Base-by-base conservation (phyloP, 306 rosid species). In the Vigna unguiculata region DNA sequence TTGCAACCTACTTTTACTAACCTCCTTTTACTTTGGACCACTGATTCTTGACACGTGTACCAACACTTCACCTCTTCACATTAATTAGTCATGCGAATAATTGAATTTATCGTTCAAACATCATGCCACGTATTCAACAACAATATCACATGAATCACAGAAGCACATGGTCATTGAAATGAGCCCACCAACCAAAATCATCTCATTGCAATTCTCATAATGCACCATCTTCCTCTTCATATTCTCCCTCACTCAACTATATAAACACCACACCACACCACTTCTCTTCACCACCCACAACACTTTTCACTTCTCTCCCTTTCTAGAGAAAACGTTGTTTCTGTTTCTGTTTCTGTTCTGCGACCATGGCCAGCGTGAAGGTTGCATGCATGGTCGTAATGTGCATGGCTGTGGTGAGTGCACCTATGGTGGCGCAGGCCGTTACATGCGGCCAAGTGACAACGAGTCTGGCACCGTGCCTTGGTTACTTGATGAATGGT, bases 391-490 rank as follows among this genome's bases (percentile, higher is more conserved):
- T 81, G 64, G 63, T 80, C 34, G 36, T 86, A 9, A 9, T 49
- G 73, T 82, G 79, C 83, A 55, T 69, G 76, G 65, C 45, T 0
- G 19, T 83, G 67, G 24, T 77, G 6, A 28, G 62, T 54, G 80
- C 83, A 48, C 83, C 84, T 3, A 9, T 4, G 69, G 16, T 47
- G 13, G 86, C 54, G 0, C 53, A 81, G 3, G 88, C 85, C 19
- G 1, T 81, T 1, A 43, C 88, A 2, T 88, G 92, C 48, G 25
- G 46, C 4, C 15, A 69, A 11, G 84, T 88, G 25, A 1, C 40
- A 0, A 0, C 0, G 25, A 10, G 0, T 13, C 1, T 80, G 4
- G 1, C 4, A 6, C 54, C 82, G 0, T 86, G 88, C 69, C 0
- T 87, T 0, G 0, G 1, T 6, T 86, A 78, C 69, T 49, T 87